Evolutionary conservation across 306 rosid genomes (phyloP), one percentile per base, ranked within the genome.

Genomic region (Casuarina cunninghamiana): DNA sequence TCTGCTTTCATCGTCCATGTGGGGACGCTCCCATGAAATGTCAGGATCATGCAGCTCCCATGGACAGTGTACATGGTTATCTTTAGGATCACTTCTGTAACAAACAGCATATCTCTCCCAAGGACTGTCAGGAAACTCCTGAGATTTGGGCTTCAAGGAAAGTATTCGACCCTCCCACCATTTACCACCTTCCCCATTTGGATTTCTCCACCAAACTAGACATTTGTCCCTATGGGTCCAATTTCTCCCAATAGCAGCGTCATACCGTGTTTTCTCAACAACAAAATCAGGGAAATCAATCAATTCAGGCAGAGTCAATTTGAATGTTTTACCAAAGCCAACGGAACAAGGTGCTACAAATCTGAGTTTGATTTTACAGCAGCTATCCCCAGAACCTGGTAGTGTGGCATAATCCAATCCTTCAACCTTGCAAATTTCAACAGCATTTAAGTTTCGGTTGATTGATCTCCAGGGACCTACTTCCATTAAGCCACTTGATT

Each of bases 311-410:
- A 93, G 85, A 75, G 86, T 83, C 82, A 93, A 81, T 73, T 74
- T 76, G 78, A 91, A 85, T 5, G 87, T 46, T 84, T 80, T 83
- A 5, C 87, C 86, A 16, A 12, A 51, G 43, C 83, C 82, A 46
- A 35, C 6, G 50, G 97, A 93, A 81, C 82, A 86, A 74, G 90
- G 85, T 80, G 91, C 91, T 41, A 78, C 81, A 86, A 89, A 89
- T 83, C 35, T 80, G 21, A 93, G 93, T 77, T 49, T 73, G 69
- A 93, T 85, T 85, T 89, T 91, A 78, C 97, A 84, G 82, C 98
- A 89, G 89, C 95, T 85, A 72, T 89, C 98, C 83, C 97, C 97
- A 55, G 94, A 93, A 71, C 97, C 97, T 77, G 90, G 80, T 48
- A 81, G 77, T 16, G 83, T 78, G 5, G 89, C 90, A 77, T 93